Conservation (phyloP, 148 eudicot genomes). For the Vaccinium macrocarpon region DNA sequence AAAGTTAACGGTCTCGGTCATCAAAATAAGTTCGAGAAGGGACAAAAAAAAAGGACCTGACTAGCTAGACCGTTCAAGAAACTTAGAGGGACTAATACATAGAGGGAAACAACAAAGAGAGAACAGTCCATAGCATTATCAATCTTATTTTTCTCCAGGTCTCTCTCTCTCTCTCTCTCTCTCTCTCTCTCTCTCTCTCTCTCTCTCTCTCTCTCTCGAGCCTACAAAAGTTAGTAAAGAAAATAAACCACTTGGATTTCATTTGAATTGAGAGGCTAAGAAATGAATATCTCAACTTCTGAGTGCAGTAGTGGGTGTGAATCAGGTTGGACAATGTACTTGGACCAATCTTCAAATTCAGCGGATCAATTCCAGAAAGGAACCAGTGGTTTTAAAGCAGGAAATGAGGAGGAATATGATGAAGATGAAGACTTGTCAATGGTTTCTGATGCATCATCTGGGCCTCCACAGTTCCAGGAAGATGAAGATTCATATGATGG, state of each 20-base stretch:
- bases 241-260: not conserved
- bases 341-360: conserved; percentile 56
- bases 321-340: conserved; percentile 86
- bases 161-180: not conserved
- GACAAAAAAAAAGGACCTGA: not conserved
- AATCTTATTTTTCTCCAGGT: conserved; percentile 9
- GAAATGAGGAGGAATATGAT: conserved; percentile 14
- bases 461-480: conserved; percentile 46
- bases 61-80: not conserved
- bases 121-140: conserved; percentile 5
- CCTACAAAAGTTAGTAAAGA: not conserved
- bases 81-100: conserved; percentile 17
- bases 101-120: conserved; percentile 17
- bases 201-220: not conserved
- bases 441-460: conserved; percentile 89
- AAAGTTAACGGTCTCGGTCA: not conserved
- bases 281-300: conserved; percentile 56
- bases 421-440: conserved; percentile 72
- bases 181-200: no score
- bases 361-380: conserved; percentile 20
- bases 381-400: conserved; percentile 16
- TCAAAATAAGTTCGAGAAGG: not conserved
- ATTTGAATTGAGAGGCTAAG: not conserved
- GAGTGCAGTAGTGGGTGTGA: conserved; percentile 69
- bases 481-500: conserved; percentile 21